Evolutionary conservation across 768 basidiomycete genomes (phyloP).

Genomic region (Trametes maxima): DNA sequence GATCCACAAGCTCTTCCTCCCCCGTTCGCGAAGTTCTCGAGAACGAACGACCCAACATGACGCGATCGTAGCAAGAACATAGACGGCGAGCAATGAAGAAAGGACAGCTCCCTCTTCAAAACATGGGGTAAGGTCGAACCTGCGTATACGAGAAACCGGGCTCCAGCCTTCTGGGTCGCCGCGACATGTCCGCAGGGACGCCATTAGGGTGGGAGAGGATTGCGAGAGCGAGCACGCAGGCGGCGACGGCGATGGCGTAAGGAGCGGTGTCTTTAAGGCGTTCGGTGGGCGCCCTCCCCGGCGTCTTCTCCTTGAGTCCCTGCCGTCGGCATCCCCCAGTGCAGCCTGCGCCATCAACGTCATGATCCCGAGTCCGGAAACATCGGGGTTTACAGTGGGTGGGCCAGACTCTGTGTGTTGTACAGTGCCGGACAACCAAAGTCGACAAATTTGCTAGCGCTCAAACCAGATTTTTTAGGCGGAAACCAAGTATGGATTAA

Average conservation of each 20-base stretch:
- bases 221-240: slow-evolving; percentile 28
- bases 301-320: no score
- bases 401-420: no score
- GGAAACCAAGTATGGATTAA: no score
- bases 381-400: no score
- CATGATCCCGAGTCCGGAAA: no score
- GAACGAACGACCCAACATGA: slow-evolving; percentile 38
- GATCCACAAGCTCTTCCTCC: slow-evolving; percentile 52
- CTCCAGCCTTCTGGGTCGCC: slow-evolving; percentile 67
- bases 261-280: neutral
- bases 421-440: no score
- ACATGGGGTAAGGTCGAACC: slow-evolving; percentile 80
- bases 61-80: slow-evolving; percentile 47
- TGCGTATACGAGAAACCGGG: slow-evolving; percentile 55
- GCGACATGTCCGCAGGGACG: slow-evolving; percentile 37
- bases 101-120: slow-evolving; percentile 76
- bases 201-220: slow-evolving; percentile 26
- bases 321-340: no score
- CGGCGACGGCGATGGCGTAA: slow-evolving; percentile 28
- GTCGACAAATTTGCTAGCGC: no score
- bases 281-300: no score
- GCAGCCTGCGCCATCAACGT: no score
- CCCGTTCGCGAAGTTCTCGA: slow-evolving; percentile 36
- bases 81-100: slow-evolving; percentile 48
- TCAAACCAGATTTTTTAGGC: no score